Conservation (phyloP, 2,329 filamentous ascomycete species). For the Thermothelomyces thermophilus region DNA sequence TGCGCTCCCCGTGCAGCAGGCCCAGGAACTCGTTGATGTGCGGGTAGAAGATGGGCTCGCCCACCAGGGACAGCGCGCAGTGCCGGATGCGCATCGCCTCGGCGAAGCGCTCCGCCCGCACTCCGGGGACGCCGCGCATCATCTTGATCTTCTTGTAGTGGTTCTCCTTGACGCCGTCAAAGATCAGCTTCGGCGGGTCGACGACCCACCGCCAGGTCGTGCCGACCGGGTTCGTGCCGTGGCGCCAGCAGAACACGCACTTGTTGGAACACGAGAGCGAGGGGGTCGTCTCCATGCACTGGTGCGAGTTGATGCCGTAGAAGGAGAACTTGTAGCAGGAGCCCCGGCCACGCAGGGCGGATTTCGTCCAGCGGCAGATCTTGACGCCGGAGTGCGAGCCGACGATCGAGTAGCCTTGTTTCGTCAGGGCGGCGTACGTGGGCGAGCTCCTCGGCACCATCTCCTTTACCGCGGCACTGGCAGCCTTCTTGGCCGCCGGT, state of each 20-base stretch:
- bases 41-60: constrained; percentile 98
- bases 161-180: constrained; percentile 79
- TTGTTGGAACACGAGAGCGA: constrained; percentile 96
- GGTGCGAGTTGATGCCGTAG: constrained; percentile 92
- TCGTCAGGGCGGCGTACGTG: constrained; percentile 82
- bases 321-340: constrained; percentile 98
- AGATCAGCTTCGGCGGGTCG: constrained; percentile 83
- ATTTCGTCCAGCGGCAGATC: constrained; percentile 98
- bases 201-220: constrained; percentile 97
- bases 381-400: constrained; percentile 95
- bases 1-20: constrained; percentile 77
- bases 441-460: constrained; percentile 93
- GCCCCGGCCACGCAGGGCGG: constrained; percentile 82
- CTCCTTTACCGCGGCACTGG: constrained; percentile 58
- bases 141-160: constrained; percentile 98
- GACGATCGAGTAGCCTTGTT: constrained; percentile 93
- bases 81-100: constrained; percentile 92
- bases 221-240: constrained; percentile 93
- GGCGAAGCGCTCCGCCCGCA: constrained; percentile 82
- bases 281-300: constrained; percentile 97
- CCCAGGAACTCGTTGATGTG: constrained; percentile 88
- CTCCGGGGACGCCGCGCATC: constrained; percentile 87
- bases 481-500: constrained; percentile 40
- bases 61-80: constrained; percentile 85
- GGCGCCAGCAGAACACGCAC: constrained; percentile 98